Evolutionary conservation across 2,329 filamentous ascomycete genomes (phyloP), one percentile per base, ranked within the genome.

Genomic region (Ophiostoma fasciatum): DNA sequence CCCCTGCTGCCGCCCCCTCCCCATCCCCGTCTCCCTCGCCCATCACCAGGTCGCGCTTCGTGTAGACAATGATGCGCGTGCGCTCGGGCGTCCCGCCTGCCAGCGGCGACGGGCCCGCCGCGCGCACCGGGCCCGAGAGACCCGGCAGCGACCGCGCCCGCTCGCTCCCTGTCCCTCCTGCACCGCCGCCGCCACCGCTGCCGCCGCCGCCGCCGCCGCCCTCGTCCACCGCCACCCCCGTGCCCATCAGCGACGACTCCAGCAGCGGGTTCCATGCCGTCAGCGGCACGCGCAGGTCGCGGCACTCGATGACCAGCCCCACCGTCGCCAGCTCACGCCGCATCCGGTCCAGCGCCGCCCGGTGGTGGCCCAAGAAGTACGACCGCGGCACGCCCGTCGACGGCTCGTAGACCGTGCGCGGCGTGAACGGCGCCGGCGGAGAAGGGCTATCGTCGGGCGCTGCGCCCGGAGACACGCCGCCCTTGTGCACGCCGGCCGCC

Each of bases 311-410:
- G 36, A 98, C 74, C 29, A 96, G 74, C 50, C 87, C 81, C 49
- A 94, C 82, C 43, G 74, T 76, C 20, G 77, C 74, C 33, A 98
- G 70, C 52, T 82, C 68, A 27, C 72, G 72, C 53, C 82, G 82
- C 78, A 96, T 94, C 53, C 82, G 79, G 32, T 70, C 64, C 22
- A 94, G 66, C 13, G 82, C 90, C 9, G 81, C 71, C 42, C 74
- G 73, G 64, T 98, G 90, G 60, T 98, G 90, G 43, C 90, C 90
- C 31, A 96, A 70, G 61, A 83, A 98, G 61, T 96, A 98, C 40
- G 88, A 90, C 45, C 83, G 77, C 27, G 82, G 78, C 42, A 96
- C 78, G 35, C 77, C 80, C 29, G 62, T 51, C 37, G 88, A 78
- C 29, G 76, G 63, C 27, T 78, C 74, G 56, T 92, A 96, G 36